These are phyloP conservation scores for Venturia asperata DNA, from an alignment of 2,329 filamentous ascomycete species.

Conservation along the genomic window DNA sequence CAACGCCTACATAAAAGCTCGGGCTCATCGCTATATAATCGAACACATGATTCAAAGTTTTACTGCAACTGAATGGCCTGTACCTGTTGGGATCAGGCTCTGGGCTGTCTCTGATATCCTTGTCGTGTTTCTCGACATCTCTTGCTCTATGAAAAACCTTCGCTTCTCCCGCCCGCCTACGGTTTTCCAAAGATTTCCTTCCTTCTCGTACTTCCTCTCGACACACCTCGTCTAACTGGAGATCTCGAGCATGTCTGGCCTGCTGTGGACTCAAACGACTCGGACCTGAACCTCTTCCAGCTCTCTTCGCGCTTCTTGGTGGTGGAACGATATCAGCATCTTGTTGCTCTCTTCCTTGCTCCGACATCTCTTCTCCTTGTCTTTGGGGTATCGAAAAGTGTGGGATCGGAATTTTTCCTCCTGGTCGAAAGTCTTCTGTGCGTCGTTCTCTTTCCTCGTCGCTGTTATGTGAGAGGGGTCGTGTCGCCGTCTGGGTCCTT, in stretches of 20 bases:
- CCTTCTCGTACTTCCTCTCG: neutral
- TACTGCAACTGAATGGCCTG: neutral
- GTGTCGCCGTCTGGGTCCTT: neutral
- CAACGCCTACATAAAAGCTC: neutral
- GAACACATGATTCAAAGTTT: neutral
- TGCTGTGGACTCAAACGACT: neutral
- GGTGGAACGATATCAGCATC: neutral
- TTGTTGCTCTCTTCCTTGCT: neutral
- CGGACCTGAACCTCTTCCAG: neutral
- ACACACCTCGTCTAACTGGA: slow-evolving; percentile 2
- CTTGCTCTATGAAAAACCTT: neutral
- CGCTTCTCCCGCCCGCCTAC: neutral
- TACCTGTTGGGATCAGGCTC: slow-evolving; percentile 1
- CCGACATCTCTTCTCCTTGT: neutral
- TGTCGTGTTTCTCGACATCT: neutral
- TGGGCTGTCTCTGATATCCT: neutral
- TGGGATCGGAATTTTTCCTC: neutral
- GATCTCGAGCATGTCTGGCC: neutral
- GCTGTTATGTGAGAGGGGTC: neutral
- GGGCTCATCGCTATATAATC: neutral
- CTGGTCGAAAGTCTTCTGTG: neutral
- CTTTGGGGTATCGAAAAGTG: neutral
- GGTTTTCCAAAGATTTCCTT: neutral
- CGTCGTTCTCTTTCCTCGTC: neutral
- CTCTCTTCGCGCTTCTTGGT: neutral